These are phyloP conservation scores for Cryoendolithus antarcticus DNA, from an alignment of 2,329 filamentous ascomycete genomes.

Conservation along the genomic window DNA sequence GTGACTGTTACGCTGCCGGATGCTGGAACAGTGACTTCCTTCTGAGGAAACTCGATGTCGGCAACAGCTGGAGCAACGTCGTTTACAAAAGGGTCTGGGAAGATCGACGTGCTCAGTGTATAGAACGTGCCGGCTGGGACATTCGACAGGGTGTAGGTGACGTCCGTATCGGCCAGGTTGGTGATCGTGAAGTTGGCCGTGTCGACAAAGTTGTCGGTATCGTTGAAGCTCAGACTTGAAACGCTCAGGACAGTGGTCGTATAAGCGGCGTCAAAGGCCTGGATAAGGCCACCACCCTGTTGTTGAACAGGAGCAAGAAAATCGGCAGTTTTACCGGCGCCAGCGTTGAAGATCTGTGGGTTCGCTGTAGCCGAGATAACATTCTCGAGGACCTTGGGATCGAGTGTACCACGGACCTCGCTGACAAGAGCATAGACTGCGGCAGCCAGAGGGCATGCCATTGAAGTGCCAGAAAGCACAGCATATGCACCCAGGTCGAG, in stretches of 20 bases:
- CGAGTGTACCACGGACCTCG: conserved; percentile 18
- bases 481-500: conserved; percentile 34
- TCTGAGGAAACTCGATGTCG: conserved; percentile 11
- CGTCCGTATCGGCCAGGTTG: conserved; percentile 38
- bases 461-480: conserved; percentile 45
- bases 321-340: conserved; percentile 11
- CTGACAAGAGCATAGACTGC: conserved; percentile 28
- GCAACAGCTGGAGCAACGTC: conserved; percentile 11
- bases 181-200: conserved; percentile 42
- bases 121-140: conserved; percentile 42
- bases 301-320: conserved; percentile 41
- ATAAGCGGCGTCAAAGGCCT: conserved; percentile 47
- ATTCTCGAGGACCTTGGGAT: conserved; percentile 16
- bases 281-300: conserved; percentile 48
- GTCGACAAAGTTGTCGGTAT: conserved; percentile 44
- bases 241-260: conserved; percentile 41
- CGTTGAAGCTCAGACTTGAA: conserved; percentile 51
- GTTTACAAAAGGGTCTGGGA: conserved; percentile 11
- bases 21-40: conserved; percentile 7
- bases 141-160: conserved; percentile 43
- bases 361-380: conserved; percentile 14
- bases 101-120: conserved; percentile 25
- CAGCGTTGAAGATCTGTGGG: conserved; percentile 20
- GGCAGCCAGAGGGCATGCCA: conserved; percentile 46
- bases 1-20: conserved; percentile 12